Evolutionary conservation across 495 filamentous ascomycete species (phyloP), one percentile per base, ranked within the genome.

Genomic region (Hypoxylon rickii): DNA sequence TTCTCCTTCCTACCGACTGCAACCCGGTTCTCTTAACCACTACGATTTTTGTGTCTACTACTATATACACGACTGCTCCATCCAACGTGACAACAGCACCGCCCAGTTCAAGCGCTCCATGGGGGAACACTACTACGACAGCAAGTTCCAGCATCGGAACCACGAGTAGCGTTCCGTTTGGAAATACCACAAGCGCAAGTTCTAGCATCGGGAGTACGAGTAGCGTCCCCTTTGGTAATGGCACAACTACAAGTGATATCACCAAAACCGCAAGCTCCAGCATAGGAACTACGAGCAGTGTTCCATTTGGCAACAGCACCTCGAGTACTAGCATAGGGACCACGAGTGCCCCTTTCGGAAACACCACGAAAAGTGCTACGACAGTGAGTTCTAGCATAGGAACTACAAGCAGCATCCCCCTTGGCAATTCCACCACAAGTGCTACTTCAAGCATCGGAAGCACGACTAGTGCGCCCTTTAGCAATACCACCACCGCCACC

Each of bases 31-130:
- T 51, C 32, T 20, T 58, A 24, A 67, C 64, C 20, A 67, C 56
- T 31, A 67, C 64, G 29, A 36, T 67, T 12, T 66, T 61, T 26
- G 31, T 55, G 33, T 46, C 64, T 21, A 64, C 48, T 19, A 66
- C 64, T 7, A 56, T 66, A 19, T 67, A 64, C 26, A 59, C 58
- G 2, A 16, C 53, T 32, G 34, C 39, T 16, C 50, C 63, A 8
- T 17, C 43, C 12, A 61, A 61, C 40, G 51, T 41, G 32, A 64
- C 61, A 36, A 46, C 38, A 11, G 38, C 34, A 33, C 40, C 46
- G 21, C 21, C 40, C 16, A 50, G 41, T 36, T 15, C 52, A 44
- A 47, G 33, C 29, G 38, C 31, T 21, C 61, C 49, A 31, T 58
- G 45, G 31, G 19, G 31, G 8, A 43, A 42, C 40, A 46, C 38